Evolutionary conservation across 805 yeast species (phyloP), one percentile per base, ranked within the genome.

Genomic region (Metschnikowia colocasiae): DNA sequence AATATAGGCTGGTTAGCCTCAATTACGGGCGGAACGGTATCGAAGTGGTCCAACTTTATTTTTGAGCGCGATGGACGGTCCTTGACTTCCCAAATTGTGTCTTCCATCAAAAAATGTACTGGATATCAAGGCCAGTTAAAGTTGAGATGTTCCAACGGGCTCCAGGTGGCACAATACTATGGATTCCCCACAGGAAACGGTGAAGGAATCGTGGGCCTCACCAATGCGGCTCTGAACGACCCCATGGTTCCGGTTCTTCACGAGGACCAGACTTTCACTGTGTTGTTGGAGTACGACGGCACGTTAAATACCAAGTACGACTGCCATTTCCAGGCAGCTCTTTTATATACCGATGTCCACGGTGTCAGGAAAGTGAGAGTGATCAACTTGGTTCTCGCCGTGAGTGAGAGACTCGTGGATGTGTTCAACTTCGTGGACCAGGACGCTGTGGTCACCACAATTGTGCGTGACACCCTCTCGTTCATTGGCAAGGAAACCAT

Each of bases 321-420:
- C 63, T 86, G 88, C 19, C 94, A 89, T 63, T 88, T 92, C 71
- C 99, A 94, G 67, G 85, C 87, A 1, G 97, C 98, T 0, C 56
- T 94, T 23, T 69, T 94, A 46, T 92, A 90, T 62, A 91, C 97
- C 0, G 86, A 89, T 40, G 60, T 74, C 2, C 74, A 75, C 40
- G 99, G 99, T 19, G 67, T 74, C 7, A 73, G 97, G 54, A 84
- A 87, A 57, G 92, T 94, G 13, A 77, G 99, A 52, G 90, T 90
- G n/a, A 78, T 87, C 41, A 94, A 94, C 60, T 71, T 82, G 47
- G 84, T 85, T n/a, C 80, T 87, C 40, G 87, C 95, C 0, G 91
- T 88, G 13, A 81, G 94, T 1, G 85, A 83, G 50, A 76, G 87
- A 46, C 68, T 85, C 35, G 77, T 77, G 41, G 90, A 85, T 47